phyloP scores from a whole-genome alignment of 495 filamentous ascomycete species.

The Penicilliopsis zonata region DNA sequence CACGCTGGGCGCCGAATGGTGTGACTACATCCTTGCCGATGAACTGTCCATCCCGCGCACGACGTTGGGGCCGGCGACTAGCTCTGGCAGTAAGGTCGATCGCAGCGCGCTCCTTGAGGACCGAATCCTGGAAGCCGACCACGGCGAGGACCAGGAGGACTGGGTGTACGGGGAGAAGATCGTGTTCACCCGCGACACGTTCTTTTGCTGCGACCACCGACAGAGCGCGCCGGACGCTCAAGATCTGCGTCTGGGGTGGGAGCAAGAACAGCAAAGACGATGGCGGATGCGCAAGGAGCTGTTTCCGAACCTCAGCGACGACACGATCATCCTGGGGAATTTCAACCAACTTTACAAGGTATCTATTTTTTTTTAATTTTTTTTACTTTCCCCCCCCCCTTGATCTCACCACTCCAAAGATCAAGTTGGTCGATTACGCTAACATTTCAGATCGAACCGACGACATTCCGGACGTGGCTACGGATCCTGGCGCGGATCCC shows the following conservation, averaged over 20 bases:
- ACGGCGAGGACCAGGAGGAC: conserved; percentile 46
- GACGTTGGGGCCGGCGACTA: conserved; percentile 69
- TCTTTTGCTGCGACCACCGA: conserved; percentile 96
- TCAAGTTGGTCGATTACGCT: background rate
- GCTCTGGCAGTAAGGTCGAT: too few relatives aligned
- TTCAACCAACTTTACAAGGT: conserved; percentile 99
- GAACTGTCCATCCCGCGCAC: conserved; percentile 71
- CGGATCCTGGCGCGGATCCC: conserved; percentile 81
- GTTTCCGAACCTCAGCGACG: conserved; percentile 73
- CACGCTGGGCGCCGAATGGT: conserved; percentile 95
- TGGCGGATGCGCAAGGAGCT: conserved; percentile 95
- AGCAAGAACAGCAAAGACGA: conserved; percentile 68
- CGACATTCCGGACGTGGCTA: conserved; percentile 92
- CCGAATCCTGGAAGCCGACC: conserved; percentile 54
- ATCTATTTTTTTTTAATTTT: conserved; percentile 11
- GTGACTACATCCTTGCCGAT: conserved; percentile 93
- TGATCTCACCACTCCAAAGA: conserved; percentile 1
- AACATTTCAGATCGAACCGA: conserved; percentile 74
- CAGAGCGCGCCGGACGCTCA: conserved; percentile 76
- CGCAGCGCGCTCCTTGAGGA: conserved; percentile 64
- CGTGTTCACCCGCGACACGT: conserved; percentile 87
- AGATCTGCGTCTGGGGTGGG: conserved; percentile 59
- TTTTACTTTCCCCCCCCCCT: background rate
- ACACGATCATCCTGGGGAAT: conserved; percentile 88
- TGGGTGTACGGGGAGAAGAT: conserved; percentile 99